Evolutionary conservation across 768 basidiomycete species (phyloP).

Genomic region (Chalciporus piperatus): DNA sequence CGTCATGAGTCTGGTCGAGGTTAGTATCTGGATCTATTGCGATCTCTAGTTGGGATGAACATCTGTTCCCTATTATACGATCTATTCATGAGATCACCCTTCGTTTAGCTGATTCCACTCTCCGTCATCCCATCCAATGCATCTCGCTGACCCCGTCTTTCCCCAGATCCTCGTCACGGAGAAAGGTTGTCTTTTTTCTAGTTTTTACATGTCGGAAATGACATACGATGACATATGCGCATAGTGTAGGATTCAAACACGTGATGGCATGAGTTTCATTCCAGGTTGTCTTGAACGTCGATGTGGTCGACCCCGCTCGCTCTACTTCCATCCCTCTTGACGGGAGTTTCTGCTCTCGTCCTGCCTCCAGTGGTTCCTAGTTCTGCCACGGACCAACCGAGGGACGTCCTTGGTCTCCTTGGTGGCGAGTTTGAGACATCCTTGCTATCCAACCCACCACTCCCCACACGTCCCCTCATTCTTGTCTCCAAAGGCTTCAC

Average conservation of each 20-base stretch:
- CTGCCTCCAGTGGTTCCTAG: neutral
- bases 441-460: neutral
- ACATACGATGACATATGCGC: too few relatives aligned
- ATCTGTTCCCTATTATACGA: conserved; percentile 68
- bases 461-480: neutral
- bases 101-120: conserved; percentile 42
- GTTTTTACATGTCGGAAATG: too few relatives aligned
- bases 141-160: neutral
- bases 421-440: neutral
- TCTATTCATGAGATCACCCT: conserved; percentile 38
- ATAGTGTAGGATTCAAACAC: too few relatives aligned
- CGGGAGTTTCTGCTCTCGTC: conserved; percentile 1
- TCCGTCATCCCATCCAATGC: too few relatives aligned
- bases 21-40: neutral
- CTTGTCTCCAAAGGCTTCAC: neutral
- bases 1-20: too few relatives aligned
- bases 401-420: conserved; percentile 20
- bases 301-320: conserved; percentile 1
- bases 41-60: conserved; percentile 38
- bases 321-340: neutral
- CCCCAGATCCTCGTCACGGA: too few relatives aligned
- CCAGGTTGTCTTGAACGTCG: too few relatives aligned
- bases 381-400: neutral
- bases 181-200: too few relatives aligned
- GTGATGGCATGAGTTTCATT: too few relatives aligned